A percentile compares a stretch with the other conserved stretches of the same genome.
Conservation (phyloP, 345 rosid species). For the Microcos paniculata region DNA sequence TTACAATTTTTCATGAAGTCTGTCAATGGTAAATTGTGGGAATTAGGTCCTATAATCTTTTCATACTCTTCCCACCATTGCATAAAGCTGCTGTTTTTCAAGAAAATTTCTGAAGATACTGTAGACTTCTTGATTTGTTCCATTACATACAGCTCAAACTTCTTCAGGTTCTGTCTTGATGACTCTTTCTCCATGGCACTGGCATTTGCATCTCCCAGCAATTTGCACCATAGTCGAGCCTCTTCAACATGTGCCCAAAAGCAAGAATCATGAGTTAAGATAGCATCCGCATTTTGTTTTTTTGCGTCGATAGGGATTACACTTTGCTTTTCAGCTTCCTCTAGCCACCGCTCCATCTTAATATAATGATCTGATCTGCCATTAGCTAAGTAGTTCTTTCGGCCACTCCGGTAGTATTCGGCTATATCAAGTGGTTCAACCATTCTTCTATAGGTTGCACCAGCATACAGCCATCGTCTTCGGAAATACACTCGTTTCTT, state of each 20-base stretch:
- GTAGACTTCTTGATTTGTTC: slow-evolving; percentile 33
- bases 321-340: background rate
- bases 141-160: slow-evolving; percentile 47
- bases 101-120: slow-evolving; percentile 73
- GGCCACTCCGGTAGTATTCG: slow-evolving; percentile 40
- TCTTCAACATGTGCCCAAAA: slow-evolving; percentile 88
- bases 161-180: slow-evolving; percentile 2
- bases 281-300: slow-evolving; percentile 26
- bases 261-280: slow-evolving; percentile 61
- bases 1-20: slow-evolving; percentile 36
- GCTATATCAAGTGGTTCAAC: slow-evolving; percentile 83
- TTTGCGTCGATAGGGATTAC: background rate
- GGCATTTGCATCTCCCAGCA: slow-evolving; percentile 10
- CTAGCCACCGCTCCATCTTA: slow-evolving; percentile 51
- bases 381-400: slow-evolving; percentile 22
- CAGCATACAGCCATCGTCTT: slow-evolving; percentile 39
- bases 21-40: slow-evolving; percentile 24
- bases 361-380: slow-evolving; percentile 55
- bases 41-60: slow-evolving; percentile 17
- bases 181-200: slow-evolving; percentile 7
- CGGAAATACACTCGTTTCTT: slow-evolving; percentile 31
- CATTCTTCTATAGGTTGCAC: slow-evolving; percentile 60
- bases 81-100: slow-evolving; percentile 59
- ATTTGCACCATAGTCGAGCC: slow-evolving; percentile 33
- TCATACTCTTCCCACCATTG: slow-evolving; percentile 61